These are phyloP conservation scores for Daphne laureola DNA, from an alignment of 441 rosid genomes.

Conservation along the genomic window DNA sequence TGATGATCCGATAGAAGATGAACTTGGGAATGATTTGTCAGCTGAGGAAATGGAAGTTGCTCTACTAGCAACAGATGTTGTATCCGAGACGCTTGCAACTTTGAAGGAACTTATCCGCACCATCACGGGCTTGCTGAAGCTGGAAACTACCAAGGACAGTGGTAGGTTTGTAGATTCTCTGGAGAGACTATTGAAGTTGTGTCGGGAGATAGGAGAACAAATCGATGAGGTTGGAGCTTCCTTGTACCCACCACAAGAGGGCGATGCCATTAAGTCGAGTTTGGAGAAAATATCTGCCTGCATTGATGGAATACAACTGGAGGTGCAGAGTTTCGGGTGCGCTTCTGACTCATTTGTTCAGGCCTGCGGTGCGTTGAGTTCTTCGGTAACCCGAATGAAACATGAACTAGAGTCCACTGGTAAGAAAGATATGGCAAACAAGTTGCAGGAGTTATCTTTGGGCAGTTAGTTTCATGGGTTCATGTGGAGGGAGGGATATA, in stretches of 20 bases:
- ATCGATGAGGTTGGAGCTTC: constrained; percentile 84
- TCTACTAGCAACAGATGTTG: constrained; percentile 41
- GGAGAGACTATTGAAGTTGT: constrained; percentile 62
- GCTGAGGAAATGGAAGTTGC: constrained; percentile 88
- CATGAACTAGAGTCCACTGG: constrained; percentile 27
- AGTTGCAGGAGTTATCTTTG: constrained; percentile 42
- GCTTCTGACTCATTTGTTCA: constrained; percentile 36
- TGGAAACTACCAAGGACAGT: constrained; percentile 46
- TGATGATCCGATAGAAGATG: constrained; percentile 31
- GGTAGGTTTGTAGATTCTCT: constrained; percentile 52
- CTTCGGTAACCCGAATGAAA: constrained; percentile 35
- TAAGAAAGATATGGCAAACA: constrained; percentile 31
- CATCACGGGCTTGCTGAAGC: constrained; percentile 65
- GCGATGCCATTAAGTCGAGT: constrained; percentile 34
- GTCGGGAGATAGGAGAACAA: constrained; percentile 56
- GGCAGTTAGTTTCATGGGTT: constrained; percentile 22
- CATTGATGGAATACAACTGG: constrained; percentile 29
- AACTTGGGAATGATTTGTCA: constrained; percentile 69
- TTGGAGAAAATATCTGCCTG: constrained; percentile 30
- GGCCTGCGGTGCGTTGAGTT: constrained; percentile 42
- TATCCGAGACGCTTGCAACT: constrained; percentile 44
- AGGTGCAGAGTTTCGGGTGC: constrained; percentile 35
- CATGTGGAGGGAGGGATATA: not conserved
- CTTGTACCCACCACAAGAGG: constrained; percentile 88
- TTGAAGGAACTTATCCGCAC: constrained; percentile 77